phyloP scores from a whole-genome alignment of 257 asterid species.

The Rubia yunnanensis region DNA sequence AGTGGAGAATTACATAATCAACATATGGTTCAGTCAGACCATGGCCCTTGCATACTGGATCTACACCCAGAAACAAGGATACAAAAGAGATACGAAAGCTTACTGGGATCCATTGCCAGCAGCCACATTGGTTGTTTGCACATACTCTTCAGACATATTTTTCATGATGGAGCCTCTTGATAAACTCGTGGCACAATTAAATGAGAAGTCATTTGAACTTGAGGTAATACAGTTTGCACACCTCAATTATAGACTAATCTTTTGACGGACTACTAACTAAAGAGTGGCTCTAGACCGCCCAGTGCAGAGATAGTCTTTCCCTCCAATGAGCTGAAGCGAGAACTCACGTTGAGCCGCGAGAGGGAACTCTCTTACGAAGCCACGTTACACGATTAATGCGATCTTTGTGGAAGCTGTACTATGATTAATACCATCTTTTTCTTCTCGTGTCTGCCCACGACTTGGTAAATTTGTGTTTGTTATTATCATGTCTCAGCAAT shows the following conservation, averaged over 20 bases:
- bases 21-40: too few relatives aligned
- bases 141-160: constrained; percentile 12
- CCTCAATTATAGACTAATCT: background rate
- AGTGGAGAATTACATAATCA: too few relatives aligned
- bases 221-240: constrained; percentile 53
- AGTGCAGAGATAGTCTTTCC: constrained; percentile 48
- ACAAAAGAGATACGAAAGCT: too few relatives aligned
- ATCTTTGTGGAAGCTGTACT: too few relatives aligned
- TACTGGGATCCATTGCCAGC: too few relatives aligned
- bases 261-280: background rate
- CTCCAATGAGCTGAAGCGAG: constrained; percentile 56
- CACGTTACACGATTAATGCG: constrained; percentile 63
- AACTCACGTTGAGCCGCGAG: constrained; percentile 63
- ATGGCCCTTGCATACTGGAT: too few relatives aligned
- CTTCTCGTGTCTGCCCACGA: too few relatives aligned
- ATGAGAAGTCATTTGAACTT: constrained; percentile 95
- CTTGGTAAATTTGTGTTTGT: too few relatives aligned
- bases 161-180: constrained; percentile 50
- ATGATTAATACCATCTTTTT: too few relatives aligned
- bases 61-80: too few relatives aligned
- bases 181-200: constrained; percentile 69
- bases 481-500: too few relatives aligned
- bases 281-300: constrained; percentile 19
- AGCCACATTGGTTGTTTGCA: constrained; percentile 6
- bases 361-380: constrained; percentile 77